A percentile compares a stretch with the other conserved stretches of the same genome.
Conservation (phyloP, 208 protist species). For the Leptomonas seymouri region DNA sequence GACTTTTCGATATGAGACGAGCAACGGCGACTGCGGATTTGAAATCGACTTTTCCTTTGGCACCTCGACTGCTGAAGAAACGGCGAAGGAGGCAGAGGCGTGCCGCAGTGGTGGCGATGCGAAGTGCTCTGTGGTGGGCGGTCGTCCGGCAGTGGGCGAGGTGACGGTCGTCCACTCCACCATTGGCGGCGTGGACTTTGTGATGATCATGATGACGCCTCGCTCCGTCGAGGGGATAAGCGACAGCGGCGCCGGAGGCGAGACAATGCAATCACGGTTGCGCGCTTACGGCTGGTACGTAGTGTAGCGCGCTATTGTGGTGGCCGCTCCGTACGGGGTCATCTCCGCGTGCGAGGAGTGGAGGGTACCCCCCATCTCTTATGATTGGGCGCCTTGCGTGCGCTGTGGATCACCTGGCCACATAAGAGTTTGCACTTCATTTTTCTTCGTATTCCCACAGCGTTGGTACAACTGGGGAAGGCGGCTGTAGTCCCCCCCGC, state of each 20-base stretch:
- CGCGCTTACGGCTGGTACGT: constrained; percentile 32
- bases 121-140: constrained; percentile 14
- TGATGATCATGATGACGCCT: constrained; percentile 27
- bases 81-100: background rate
- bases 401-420: too few species aligned
- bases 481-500: too few species aligned
- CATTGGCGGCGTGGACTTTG: constrained; percentile 17
- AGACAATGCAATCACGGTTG: constrained; percentile 25
- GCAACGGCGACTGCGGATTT: constrained; percentile 39
- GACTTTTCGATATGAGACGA: constrained; percentile 43
- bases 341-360: too few species aligned
- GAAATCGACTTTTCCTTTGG: constrained; percentile 17
- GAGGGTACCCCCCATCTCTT: background rate
- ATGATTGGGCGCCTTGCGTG: too few species aligned
- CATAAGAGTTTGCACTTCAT: too few species aligned
- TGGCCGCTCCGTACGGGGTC: too few species aligned
- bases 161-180: constrained; percentile 6
- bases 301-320: background rate
- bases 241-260: background rate
- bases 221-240: background rate
- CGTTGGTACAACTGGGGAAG: too few species aligned
- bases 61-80: background rate
- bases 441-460: too few species aligned
- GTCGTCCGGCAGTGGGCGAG: constrained; percentile 13
- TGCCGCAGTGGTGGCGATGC: background rate